phyloP scores from a whole-genome alignment of 371 early-diverging fungal genomes.

The Mortierella sp. region DNA sequence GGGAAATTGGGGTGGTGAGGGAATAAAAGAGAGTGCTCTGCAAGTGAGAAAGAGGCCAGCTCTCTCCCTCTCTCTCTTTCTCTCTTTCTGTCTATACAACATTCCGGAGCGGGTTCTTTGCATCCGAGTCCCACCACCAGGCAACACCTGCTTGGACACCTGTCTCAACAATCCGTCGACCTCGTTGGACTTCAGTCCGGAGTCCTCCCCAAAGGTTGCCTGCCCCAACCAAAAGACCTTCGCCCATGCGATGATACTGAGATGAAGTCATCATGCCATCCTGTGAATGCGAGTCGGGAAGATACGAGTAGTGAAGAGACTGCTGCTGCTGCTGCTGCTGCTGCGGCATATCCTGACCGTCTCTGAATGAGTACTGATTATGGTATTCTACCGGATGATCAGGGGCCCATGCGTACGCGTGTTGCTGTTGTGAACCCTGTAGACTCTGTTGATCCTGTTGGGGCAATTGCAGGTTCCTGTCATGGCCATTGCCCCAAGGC shows the following conservation, averaged over 20 bases:
- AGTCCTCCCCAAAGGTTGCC: slow-evolving; percentile 37
- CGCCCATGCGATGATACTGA: background rate
- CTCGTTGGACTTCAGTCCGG: slow-evolving; percentile 36
- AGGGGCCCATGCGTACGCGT: background rate
- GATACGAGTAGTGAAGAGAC: background rate
- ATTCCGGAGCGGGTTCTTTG: slow-evolving; percentile 37
- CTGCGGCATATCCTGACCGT: background rate
- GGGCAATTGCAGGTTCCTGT: slow-evolving; percentile 27
- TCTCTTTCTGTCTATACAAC: slow-evolving; percentile 12
- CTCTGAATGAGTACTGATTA: background rate
- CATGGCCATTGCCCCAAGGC: slow-evolving; percentile 24
- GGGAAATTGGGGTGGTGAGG: background rate
- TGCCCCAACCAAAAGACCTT: slow-evolving; percentile 8
- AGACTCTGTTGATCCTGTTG: slow-evolving; percentile 23
- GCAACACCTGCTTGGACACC: slow-evolving; percentile 49
- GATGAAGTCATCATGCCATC: background rate
- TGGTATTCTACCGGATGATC: background rate
- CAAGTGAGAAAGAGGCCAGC: background rate
- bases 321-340: slow-evolving; percentile 12
- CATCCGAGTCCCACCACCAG: slow-evolving; percentile 48
- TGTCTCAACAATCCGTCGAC: slow-evolving; percentile 41
- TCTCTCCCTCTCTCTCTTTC: background rate
- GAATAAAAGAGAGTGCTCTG: background rate
- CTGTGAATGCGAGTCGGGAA: background rate
- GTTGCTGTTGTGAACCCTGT: background rate